phyloP scores from a whole-genome alignment of 768 basidiomycete genomes.

The Boletus reticulatus region DNA sequence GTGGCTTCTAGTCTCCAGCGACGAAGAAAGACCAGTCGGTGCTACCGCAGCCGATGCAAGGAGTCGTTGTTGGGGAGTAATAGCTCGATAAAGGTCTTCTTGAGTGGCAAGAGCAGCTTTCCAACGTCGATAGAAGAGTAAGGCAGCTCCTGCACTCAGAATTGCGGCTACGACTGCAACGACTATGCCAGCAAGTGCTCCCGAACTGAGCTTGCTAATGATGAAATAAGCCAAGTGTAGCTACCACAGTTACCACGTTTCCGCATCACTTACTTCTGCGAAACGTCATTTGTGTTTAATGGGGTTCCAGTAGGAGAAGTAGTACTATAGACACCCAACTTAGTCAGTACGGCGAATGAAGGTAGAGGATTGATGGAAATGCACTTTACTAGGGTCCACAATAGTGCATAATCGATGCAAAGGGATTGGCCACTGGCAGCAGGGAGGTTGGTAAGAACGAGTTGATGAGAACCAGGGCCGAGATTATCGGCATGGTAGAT shows the following conservation, averaged over 20 bases:
- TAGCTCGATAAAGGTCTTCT: constrained; percentile 9
- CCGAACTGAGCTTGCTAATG: constrained; percentile 17
- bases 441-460: constrained; percentile 36
- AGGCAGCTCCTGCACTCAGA: constrained; percentile 8
- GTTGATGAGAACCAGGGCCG: constrained; percentile 37
- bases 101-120: constrained; percentile 19
- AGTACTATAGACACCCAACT: neutral
- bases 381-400: constrained; percentile 23
- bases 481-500: constrained; percentile 37
- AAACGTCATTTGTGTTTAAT: neutral
- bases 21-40: constrained; percentile 20
- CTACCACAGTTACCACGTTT: neutral
- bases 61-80: constrained; percentile 9
- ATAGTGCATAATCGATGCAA: constrained; percentile 34
- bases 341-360: neutral
- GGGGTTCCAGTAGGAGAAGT: neutral
- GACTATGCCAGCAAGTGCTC: constrained; percentile 24
- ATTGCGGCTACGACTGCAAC: constrained; percentile 14
- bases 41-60: neutral
- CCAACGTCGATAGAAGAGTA: constrained; percentile 31
- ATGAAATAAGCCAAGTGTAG: neutral
- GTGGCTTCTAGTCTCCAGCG: constrained; percentile 17
- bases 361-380: neutral
- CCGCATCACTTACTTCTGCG: constrained; percentile 11
- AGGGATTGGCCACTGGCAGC: constrained; percentile 17